These are phyloP conservation scores for Puccinellia tenuiflora DNA, from an alignment of 176 grass and related monocot genomes.

Conservation along the genomic window DNA sequence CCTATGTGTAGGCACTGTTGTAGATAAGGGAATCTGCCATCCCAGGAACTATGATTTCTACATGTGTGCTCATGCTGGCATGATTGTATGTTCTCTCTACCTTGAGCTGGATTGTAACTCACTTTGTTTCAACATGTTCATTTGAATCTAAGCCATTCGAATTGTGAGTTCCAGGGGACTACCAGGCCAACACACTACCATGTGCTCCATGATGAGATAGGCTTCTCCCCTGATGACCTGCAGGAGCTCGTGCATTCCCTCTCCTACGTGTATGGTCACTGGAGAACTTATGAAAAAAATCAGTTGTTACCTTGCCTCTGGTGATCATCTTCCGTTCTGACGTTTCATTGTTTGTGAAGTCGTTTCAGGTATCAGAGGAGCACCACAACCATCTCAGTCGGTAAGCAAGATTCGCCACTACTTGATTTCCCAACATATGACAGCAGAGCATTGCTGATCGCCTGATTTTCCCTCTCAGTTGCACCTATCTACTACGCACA, in stretches of 20 bases:
- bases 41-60: constrained; percentile 55
- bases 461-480: constrained; percentile 25
- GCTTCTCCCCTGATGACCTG: constrained; percentile 43
- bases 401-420: constrained; percentile 4
- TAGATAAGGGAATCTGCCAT: constrained; percentile 54
- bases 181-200: constrained; percentile 66
- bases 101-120: not conserved
- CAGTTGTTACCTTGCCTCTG: not conserved
- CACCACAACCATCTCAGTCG: constrained; percentile 49
- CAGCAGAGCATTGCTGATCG: not conserved
- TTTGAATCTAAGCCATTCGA: not conserved
- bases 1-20: constrained; percentile 43
- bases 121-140: not conserved
- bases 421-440: not conserved
- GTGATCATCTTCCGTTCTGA: not conserved
- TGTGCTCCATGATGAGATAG: constrained; percentile 60
- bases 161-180: constrained; percentile 33
- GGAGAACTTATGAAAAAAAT: not conserved
- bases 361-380: constrained; percentile 54
- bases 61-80: constrained; percentile 62
- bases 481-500: constrained; percentile 55
- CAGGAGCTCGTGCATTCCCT: constrained; percentile 58
- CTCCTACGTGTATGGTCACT: constrained; percentile 50
- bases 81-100: constrained; percentile 32
- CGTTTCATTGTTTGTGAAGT: not conserved